Base-by-base conservation (phyloP, 2,329 filamentous ascomycete species). In the Aspergillus brunneoviolaceus region DNA sequence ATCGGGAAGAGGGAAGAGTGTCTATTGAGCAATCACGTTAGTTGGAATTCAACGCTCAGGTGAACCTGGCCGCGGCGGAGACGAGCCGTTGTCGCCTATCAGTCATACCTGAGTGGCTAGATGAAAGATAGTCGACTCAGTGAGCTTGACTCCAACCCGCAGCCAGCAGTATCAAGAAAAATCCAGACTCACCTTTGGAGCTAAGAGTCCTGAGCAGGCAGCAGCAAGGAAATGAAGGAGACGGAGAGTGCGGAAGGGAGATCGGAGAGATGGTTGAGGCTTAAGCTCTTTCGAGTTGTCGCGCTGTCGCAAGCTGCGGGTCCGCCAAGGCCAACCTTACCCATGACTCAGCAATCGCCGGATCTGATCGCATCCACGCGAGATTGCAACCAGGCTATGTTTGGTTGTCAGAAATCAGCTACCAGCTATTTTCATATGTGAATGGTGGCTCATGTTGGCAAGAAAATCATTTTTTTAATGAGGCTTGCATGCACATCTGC, bases 261-360 rank as follows among this genome's bases (percentile, higher is more conserved):
- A 56, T 57, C 55, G 63, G 63, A 61, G 65, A 64, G 66, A 65
- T 58, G 59, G 57, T 51, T 51, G 59, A 59, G 51, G 57, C 62
- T 60, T 60, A 56, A 63, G 56, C 58, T 60, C 58, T 51, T 45
- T 9, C 27, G 56, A 65, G 59, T 60, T 62, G 65, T 66, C 66
- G 64, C 62, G 65, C 62, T 59, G 70, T 71, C 69, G 72, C 69
- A 72, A 70, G 66, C 67, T 64, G 71, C 70, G 72, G 72, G 69
- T 73, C 70, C 64, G 69, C 71, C 71, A 74, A 74, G 70, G 51
- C 55, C 49, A 29, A n/a, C 45, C 23, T 27, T 27, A 19, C 57
- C 35, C 65, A 60, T 73, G 70, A 71, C 61, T 71, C 67, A 72
- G 64, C 68, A 49, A 2, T n/a, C 19, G 21, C 35, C 53, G 42